These are phyloP conservation scores for Xanthoconium purpureum DNA, from an alignment of 768 basidiomycete genomes.

Conservation along the genomic window DNA sequence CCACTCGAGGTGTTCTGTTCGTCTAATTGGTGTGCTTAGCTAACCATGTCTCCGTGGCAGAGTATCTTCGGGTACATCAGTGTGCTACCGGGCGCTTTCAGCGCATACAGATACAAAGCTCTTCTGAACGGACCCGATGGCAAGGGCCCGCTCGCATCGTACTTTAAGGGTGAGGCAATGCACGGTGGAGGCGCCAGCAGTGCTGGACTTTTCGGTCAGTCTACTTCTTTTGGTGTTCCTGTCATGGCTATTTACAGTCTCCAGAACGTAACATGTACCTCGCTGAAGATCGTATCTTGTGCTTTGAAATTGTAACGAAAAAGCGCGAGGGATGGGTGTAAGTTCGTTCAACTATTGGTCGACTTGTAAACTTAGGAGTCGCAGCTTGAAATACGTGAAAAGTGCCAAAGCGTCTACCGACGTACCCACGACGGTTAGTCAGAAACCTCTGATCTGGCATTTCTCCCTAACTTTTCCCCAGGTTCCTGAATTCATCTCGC, in stretches of 20 bases:
- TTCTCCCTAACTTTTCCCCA: slow-evolving; percentile 18
- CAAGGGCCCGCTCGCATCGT: slow-evolving; percentile 84
- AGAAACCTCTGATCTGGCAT: not conserved
- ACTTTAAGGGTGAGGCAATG: slow-evolving; percentile 92
- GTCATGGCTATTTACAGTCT: not conserved
- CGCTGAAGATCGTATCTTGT: slow-evolving; percentile 86
- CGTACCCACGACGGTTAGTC: slow-evolving; percentile 72
- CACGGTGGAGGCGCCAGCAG: slow-evolving; percentile 56
- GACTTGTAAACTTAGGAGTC: not conserved
- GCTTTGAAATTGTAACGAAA: slow-evolving; percentile 92
- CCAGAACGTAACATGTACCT: slow-evolving; percentile 87
- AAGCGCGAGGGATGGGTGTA: slow-evolving; percentile 80
- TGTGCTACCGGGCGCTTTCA: slow-evolving; percentile 90
- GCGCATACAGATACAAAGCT: slow-evolving; percentile 87
- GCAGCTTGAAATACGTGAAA: slow-evolving; percentile 83
- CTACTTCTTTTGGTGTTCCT: not conserved
- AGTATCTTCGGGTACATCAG: slow-evolving; percentile 86
- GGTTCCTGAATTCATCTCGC: slow-evolving; percentile 93
- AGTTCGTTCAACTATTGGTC: slow-evolving; percentile 26
- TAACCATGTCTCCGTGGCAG: slow-evolving; percentile 28
- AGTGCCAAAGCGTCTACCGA: slow-evolving; percentile 95
- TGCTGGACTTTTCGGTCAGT: slow-evolving; percentile 64
- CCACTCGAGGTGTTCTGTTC: slow-evolving; percentile 72
- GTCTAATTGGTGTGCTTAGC: not conserved
- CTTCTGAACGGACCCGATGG: slow-evolving; percentile 84